Evolutionary conservation across 2,329 filamentous ascomycete species (phyloP).

Genomic region (Xylaria hypoxylon): DNA sequence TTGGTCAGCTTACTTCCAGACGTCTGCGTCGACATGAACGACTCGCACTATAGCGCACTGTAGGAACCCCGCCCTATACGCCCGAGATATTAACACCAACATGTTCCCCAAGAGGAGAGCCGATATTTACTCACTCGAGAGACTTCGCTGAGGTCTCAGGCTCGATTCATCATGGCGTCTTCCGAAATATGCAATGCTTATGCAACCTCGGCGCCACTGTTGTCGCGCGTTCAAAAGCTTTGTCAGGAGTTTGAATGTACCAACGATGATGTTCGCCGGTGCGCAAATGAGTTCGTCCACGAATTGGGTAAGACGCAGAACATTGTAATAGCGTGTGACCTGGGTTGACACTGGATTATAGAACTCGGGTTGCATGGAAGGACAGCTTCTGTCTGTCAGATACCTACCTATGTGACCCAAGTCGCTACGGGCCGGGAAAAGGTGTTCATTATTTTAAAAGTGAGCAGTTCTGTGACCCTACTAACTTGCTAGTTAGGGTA

Average conservation of each 20-base stretch:
- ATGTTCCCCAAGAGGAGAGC: too few relatives aligned
- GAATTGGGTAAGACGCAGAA: slow-evolving; percentile 1
- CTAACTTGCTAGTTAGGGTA: slow-evolving; percentile 4
- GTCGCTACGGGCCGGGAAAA: slow-evolving; percentile 10
- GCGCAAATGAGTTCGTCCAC: not conserved
- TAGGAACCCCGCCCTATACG: too few relatives aligned
- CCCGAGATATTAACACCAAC: too few relatives aligned
- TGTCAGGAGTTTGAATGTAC: slow-evolving; percentile 4
- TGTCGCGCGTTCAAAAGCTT: not conserved
- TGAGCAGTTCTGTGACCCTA: not conserved
- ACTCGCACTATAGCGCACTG: too few relatives aligned
- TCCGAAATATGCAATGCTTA: not conserved
- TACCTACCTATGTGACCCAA: slow-evolving; percentile 14
- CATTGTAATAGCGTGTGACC: not conserved
- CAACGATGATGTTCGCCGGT: slow-evolving; percentile 9
- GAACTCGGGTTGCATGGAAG: not conserved
- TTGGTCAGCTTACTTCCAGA: too few relatives aligned
- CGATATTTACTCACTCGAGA: not conserved
- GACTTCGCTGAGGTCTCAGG: not conserved
- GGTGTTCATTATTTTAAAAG: not conserved
- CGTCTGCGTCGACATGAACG: too few relatives aligned
- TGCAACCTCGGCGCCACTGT: not conserved
- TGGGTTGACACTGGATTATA: not conserved
- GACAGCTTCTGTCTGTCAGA: slow-evolving; percentile 10
- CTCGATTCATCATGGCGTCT: not conserved